Evolutionary conservation across 176 grass and related monocot genomes (phyloP), one percentile per base, ranked within the genome.

Genomic region (Zizania latifolia): DNA sequence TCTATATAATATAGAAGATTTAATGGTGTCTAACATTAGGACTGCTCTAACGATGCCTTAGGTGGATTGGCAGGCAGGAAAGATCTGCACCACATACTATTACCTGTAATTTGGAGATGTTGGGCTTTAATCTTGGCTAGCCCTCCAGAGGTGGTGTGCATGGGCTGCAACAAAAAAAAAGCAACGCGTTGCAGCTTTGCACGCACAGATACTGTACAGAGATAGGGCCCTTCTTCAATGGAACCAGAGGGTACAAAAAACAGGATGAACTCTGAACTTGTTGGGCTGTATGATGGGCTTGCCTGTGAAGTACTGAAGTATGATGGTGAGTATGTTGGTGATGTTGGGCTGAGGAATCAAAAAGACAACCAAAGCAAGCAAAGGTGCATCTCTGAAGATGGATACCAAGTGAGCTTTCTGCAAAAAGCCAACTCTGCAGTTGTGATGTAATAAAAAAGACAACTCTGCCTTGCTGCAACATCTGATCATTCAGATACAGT

Each of bases 81-180:
- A 66, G 28, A 62, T 34, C 24, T 10, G 70, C 44, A 11, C 39
- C 6, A 41, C 1, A 45, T 13, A 44, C 17, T 24, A 50, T 85
- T 60, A 92, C 91, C 94, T 98, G 86, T 90, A 98, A 57, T 94
- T 85, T 33, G 94, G 91, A 41, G 94, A 98, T 15, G 86, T 98
- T 65, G 94, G 94, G 58, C 89, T 98, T 66, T 98, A 98, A 62
- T 94, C 91, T 62, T 77, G 94, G 56, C 87, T 89, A 17, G 80
- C 23, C 91, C 86, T 29, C 80, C 86, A 50, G 86, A 88, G 12
- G 86, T 85, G 59, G 68, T 89, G 79, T 88, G n/a, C n/a, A 87
- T 9, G 86, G 91, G 76, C 94, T 98, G 63, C 58, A 89, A 33
- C 32, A 68, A 31, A 28, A 28, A 32, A 38, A 38, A 26, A 10